Evolutionary conservation across 371 early-diverging fungal genomes (phyloP).

Genomic region (Cokeromyces recurvatus): DNA sequence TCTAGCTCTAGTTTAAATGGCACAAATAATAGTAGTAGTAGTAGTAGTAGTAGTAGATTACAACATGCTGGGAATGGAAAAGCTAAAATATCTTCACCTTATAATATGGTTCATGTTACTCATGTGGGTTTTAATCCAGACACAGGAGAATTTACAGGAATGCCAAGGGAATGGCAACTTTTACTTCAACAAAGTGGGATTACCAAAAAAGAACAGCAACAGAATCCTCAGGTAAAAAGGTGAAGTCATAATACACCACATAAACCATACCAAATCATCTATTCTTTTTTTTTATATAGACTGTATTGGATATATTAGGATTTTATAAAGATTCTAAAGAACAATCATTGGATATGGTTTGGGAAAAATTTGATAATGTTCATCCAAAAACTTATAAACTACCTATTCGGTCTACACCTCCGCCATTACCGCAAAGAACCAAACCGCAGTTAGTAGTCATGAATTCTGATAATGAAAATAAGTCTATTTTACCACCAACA

Average conservation of each 20-base stretch:
- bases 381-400: slow-evolving; percentile 22
- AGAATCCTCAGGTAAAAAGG: slow-evolving; percentile 80
- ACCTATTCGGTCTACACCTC: slow-evolving; percentile 9
- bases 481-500: not conserved
- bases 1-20: not conserved
- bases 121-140: slow-evolving; percentile 89
- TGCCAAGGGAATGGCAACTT: slow-evolving; percentile 91
- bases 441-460: slow-evolving; percentile 19
- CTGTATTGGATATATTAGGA: slow-evolving; percentile 90
- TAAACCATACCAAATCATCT: no score
- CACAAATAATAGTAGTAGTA: no score
- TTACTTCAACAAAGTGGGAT: slow-evolving; percentile 90
- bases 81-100: slow-evolving; percentile 84
- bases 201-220: slow-evolving; percentile 89
- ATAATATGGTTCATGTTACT: slow-evolving; percentile 93
- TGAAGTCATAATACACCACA: not conserved
- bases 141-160: slow-evolving; percentile 89
- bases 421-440: slow-evolving; percentile 25
- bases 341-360: slow-evolving; percentile 67
- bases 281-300: slow-evolving; percentile 25
- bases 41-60: not conserved
- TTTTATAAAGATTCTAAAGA: slow-evolving; percentile 79
- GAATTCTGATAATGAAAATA: not conserved
- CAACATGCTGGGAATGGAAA: slow-evolving; percentile 33
- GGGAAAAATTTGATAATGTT: slow-evolving; percentile 84